Evolutionary conservation across 768 basidiomycete species (phyloP).

Genomic region (Chlorophyllum brunneum): DNA sequence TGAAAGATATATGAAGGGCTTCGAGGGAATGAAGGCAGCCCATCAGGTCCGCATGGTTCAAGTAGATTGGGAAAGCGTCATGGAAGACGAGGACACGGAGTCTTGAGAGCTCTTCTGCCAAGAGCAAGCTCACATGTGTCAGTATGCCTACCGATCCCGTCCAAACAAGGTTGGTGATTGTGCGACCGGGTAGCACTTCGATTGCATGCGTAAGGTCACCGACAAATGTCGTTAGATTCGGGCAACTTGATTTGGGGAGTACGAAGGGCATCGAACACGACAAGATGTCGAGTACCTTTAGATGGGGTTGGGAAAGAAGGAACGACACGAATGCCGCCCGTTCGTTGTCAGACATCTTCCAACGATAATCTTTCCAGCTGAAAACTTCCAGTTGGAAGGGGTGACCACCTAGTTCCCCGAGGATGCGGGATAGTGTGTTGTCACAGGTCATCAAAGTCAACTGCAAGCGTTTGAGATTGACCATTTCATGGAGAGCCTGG

Average conservation of each 20-base stretch:
- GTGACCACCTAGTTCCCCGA: neutral
- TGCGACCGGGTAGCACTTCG: neutral
- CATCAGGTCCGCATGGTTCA: neutral
- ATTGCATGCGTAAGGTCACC: neutral
- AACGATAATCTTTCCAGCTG: slow-evolving; percentile 6
- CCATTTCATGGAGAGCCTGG: neutral
- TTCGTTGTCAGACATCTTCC: neutral
- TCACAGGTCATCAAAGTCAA: neutral
- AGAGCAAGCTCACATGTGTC: neutral
- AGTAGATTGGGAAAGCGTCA: neutral
- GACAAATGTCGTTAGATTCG: slow-evolving; percentile 3
- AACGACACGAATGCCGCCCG: neutral
- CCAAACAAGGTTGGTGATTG: slow-evolving; percentile 6
- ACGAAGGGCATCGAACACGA: neutral
- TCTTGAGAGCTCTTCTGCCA: neutral
- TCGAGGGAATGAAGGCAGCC: neutral
- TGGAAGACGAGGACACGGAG: slow-evolving; percentile 4
- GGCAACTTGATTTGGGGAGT: neutral
- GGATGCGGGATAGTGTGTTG: neutral
- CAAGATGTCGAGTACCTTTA: slow-evolving; percentile 1
- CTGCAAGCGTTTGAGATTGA: slow-evolving; percentile 1
- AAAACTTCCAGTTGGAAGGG: slow-evolving; percentile 3
- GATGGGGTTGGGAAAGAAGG: slow-evolving; percentile 3
- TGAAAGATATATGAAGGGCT: slow-evolving; percentile 6
- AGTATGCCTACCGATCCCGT: neutral